Base-by-base conservation (phyloP, 2,329 filamentous ascomycete genomes). In the Aspergillus sp. region DNA sequence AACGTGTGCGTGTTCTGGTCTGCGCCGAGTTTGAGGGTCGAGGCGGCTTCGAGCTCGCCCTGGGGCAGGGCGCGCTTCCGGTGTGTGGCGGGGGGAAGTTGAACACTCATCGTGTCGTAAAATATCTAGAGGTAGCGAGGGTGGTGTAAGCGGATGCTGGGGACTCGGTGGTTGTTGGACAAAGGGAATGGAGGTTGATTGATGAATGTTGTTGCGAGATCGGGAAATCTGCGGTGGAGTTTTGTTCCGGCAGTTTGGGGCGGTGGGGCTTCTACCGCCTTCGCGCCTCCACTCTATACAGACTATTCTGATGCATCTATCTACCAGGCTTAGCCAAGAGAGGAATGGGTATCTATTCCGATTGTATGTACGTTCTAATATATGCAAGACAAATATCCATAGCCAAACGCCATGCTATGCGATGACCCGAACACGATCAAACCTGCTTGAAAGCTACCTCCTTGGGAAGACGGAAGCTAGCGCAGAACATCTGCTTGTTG, bases 401-500 rank as follows among this genome's bases (percentile, higher is more conserved):
- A 41, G 49, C 51, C 45, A 36, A 60, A 61, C 56, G 53, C 56
- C 53, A 33, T 54, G 50, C 47, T 56, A 56, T 60, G 54, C 53
- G 36, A 41, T 30, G 30, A 47, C 41, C 26, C 13, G 32, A 14
- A 14, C 41, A 19, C 30, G 19, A 50, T 48, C 59, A 65, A 20
- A 56, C 52, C 46, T 66, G 64, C 22, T 60, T 65, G 75, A 96
- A 96, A 13, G 92, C 94, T 5, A 96, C 89, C 62, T 89, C 85
- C 32, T 78, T 73, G 2, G 94, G 94, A 54, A 99, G 68, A 56
- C 91, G 83, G 73, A 99, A 97, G 60, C 85, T 95, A 26, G 90
- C 93, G 71, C 94, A 97, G 72, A 93, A 97, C 92, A 96, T 96
- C 67, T 88, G 83, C 79, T 99, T 99, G 65, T 90, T 87, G 4